Conservation (phyloP, 202 grass and related monocot species). For the Eragrostis tef region DNA sequence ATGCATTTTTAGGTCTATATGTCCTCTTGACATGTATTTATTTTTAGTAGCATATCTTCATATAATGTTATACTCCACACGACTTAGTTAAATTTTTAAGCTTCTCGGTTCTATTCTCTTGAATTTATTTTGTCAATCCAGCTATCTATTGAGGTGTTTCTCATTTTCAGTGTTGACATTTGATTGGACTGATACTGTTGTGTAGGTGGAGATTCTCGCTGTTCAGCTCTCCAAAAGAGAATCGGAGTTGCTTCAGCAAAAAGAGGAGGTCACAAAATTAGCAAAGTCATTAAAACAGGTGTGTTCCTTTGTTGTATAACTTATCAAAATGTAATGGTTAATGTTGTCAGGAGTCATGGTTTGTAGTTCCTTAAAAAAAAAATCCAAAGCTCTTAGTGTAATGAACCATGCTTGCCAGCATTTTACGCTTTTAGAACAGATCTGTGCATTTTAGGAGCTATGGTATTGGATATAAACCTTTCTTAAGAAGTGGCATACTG, state of each 20-base stretch:
- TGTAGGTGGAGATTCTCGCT: slow-evolving; percentile 78
- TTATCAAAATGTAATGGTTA: slow-evolving; percentile 32
- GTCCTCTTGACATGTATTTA: slow-evolving; percentile 26
- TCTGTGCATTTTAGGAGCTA: background rate
- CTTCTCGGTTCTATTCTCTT: background rate
- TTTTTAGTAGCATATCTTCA: background rate
- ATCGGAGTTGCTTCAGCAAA: slow-evolving; percentile 89
- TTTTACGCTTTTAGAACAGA: background rate
- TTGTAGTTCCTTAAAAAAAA: slow-evolving; percentile 12
- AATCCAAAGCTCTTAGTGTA: slow-evolving; percentile 16
- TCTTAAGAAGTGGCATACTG: too few species aligned
- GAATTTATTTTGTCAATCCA: slow-evolving; percentile 1
- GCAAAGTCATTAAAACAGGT: slow-evolving; percentile 89
- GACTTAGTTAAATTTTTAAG: slow-evolving; percentile 3
- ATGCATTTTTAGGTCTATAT: slow-evolving; percentile 25
- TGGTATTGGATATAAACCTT: slow-evolving; percentile 18
- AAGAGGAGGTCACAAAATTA: slow-evolving; percentile 86
- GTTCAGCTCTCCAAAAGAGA: slow-evolving; percentile 89
- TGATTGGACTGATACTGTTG: slow-evolving; percentile 44
- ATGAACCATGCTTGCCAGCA: background rate
- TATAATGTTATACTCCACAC: slow-evolving; percentile 5
- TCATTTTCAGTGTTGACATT: slow-evolving; percentile 32
- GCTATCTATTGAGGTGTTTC: background rate
- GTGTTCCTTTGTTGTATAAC: slow-evolving; percentile 12
- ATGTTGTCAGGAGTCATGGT: background rate